Evolutionary conservation across 441 rosid genomes (phyloP).

Genomic region (Mallotus japonicus): DNA sequence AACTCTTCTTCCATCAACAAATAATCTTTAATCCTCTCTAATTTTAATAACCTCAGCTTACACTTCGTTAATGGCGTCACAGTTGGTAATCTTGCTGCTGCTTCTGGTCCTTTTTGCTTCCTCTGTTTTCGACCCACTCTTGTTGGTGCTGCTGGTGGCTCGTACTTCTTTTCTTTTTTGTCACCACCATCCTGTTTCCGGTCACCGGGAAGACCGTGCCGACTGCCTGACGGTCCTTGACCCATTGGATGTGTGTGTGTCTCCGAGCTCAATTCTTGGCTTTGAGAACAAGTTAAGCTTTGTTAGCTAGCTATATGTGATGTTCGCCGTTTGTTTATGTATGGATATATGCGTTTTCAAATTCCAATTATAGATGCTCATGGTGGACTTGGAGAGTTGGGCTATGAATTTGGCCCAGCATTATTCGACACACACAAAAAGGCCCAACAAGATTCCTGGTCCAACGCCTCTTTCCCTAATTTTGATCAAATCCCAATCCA

Average conservation of each 20-base stretch:
- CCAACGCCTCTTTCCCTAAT: no score
- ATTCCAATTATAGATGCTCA: no score
- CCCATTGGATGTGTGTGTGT: slow-evolving; percentile 19
- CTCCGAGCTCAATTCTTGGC: slow-evolving; percentile 10
- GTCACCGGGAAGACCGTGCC: slow-evolving; percentile 32
- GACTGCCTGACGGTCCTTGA: slow-evolving; percentile 35
- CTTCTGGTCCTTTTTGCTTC: slow-evolving; percentile 88
- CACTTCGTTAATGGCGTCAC: slow-evolving; percentile 85
- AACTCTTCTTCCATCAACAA: slow-evolving; percentile 95
- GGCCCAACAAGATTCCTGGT: no score
- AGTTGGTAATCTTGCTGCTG: slow-evolving; percentile 81
- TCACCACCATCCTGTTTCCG: slow-evolving; percentile 29
- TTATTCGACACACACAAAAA: no score
- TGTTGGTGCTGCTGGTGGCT: slow-evolving; percentile 86
- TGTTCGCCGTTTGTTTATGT: no score
- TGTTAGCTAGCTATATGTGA: no score
- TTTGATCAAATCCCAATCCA: no score
- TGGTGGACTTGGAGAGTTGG: no score
- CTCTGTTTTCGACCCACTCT: slow-evolving; percentile 91
- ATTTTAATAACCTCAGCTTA: slow-evolving; percentile 72
- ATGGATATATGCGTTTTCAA: no score
- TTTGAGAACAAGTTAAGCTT: slow-evolving; percentile 17
- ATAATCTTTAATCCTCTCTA: slow-evolving; percentile 90
- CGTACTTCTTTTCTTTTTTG: slow-evolving; percentile 41
- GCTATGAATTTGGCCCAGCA: no score